Evolutionary conservation across 371 early-diverging fungal genomes (phyloP).

Genomic region (Lichtheimia hyalospora): DNA sequence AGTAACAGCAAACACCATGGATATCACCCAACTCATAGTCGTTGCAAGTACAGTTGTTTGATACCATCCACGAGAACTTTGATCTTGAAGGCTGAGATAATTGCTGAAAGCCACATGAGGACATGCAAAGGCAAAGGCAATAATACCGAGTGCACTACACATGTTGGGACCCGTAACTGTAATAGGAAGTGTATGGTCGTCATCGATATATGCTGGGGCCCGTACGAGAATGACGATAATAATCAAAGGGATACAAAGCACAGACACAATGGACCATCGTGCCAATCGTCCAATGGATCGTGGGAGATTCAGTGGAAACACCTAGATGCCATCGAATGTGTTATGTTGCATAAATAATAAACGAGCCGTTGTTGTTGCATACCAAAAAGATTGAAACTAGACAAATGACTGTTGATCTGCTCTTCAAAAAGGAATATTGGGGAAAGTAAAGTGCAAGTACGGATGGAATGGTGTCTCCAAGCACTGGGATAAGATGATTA

Average conservation of each 20-base stretch:
- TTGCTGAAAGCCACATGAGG: slow-evolving; percentile 62
- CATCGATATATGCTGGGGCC: slow-evolving; percentile 36
- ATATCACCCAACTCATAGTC: slow-evolving; percentile 45
- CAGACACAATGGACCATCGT: slow-evolving; percentile 41
- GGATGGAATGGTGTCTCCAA: slow-evolving; percentile 50
- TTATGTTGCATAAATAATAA: background rate
- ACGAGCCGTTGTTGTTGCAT: slow-evolving; percentile 1
- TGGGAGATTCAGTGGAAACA: slow-evolving; percentile 39
- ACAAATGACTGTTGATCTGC: slow-evolving; percentile 26
- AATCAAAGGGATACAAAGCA: slow-evolving; percentile 43
- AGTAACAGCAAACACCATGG: slow-evolving; percentile 56
- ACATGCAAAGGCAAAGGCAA: slow-evolving; percentile 65
- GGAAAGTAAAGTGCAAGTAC: slow-evolving; percentile 29
- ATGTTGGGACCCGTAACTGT: slow-evolving; percentile 51
- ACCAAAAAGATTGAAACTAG: slow-evolving; percentile 29
- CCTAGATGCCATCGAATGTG: slow-evolving; percentile 12
- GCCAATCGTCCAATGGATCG: slow-evolving; percentile 49
- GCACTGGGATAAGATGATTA: background rate
- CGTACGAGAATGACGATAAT: slow-evolving; percentile 35
- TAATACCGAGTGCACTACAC: slow-evolving; percentile 60
- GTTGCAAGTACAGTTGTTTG: slow-evolving; percentile 48
- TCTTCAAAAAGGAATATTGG: slow-evolving; percentile 12
- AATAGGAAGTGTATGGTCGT: slow-evolving; percentile 29
- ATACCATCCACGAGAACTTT: slow-evolving; percentile 46
- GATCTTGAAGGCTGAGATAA: slow-evolving; percentile 46